Conservation (phyloP, 2,329 filamentous ascomycete species). For the Cladosporium sp. region DNA sequence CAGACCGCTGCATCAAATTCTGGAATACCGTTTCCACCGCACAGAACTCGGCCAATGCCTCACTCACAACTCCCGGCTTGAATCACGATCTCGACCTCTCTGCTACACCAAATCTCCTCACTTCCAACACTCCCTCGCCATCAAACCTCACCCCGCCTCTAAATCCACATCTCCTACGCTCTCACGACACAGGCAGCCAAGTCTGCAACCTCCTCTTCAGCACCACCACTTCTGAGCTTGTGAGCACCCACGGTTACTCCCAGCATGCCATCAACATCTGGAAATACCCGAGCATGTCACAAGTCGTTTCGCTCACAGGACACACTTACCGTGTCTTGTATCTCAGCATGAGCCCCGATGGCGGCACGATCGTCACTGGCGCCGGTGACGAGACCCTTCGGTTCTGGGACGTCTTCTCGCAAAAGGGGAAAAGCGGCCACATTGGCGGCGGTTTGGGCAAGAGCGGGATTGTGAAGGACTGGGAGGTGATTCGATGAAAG, state of each 20-base stretch:
- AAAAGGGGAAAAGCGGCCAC: slow-evolving; percentile 70
- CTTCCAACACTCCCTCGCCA: slow-evolving; percentile 38
- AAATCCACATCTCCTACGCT: slow-evolving; percentile 61
- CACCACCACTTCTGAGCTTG: slow-evolving; percentile 96
- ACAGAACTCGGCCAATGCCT: slow-evolving; percentile 44
- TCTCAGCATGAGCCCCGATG: slow-evolving; percentile 95
- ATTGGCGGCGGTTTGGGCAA: slow-evolving; percentile 67
- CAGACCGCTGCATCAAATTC: slow-evolving; percentile 94
- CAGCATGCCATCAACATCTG: slow-evolving; percentile 99
- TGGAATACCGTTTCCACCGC: slow-evolving; percentile 73
- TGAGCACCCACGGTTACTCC: slow-evolving; percentile 94
- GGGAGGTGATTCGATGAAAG: slow-evolving; percentile 16
- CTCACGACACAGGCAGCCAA: slow-evolving; percentile 94
- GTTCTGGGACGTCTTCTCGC: slow-evolving; percentile 96
- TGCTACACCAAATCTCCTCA: slow-evolving; percentile 28
- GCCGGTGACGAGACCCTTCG: slow-evolving; percentile 93
- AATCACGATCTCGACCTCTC: slow-evolving; percentile 33
- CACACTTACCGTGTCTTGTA: slow-evolving; percentile 97
- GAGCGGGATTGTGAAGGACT: slow-evolving; percentile 17
- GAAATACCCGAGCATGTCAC: slow-evolving; percentile 98
- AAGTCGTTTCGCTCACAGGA: slow-evolving; percentile 90
- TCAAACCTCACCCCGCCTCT: slow-evolving; percentile 38
- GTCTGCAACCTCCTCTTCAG: slow-evolving; percentile 99
- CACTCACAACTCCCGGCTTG: slow-evolving; percentile 31
- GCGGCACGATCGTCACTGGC: slow-evolving; percentile 89